Evolutionary conservation across 2,329 filamentous ascomycete genomes (phyloP).

Genomic region (Beauveria sp.): DNA sequence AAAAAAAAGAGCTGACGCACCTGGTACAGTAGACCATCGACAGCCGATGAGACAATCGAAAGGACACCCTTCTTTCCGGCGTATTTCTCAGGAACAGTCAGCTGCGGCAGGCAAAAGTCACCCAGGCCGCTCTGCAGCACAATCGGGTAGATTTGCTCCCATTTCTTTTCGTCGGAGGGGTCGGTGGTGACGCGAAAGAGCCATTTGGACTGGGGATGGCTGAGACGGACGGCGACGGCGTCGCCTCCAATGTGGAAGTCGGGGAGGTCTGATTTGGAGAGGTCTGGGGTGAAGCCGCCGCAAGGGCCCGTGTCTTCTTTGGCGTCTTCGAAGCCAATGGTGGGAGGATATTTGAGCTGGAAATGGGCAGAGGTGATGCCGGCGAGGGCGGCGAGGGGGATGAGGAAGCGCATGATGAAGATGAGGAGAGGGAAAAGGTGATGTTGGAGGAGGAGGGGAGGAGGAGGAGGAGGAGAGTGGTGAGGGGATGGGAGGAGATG

Average conservation of each 20-base stretch:
- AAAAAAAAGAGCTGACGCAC: slow-evolving; percentile 25
- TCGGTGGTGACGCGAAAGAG: slow-evolving; percentile 52
- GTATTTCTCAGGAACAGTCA: slow-evolving; percentile 42
- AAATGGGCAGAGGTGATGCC: slow-evolving; percentile 45
- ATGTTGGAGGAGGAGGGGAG: background rate
- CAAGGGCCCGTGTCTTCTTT: slow-evolving; percentile 40
- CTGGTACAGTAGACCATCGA: slow-evolving; percentile 50
- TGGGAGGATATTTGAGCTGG: slow-evolving; percentile 38
- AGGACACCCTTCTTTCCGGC: slow-evolving; percentile 49
- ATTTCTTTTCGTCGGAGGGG: slow-evolving; percentile 29
- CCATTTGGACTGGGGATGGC: slow-evolving; percentile 47
- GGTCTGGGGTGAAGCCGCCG: slow-evolving; percentile 43
- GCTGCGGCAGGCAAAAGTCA: slow-evolving; percentile 41
- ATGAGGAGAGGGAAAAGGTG: no score
- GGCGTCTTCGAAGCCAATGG: slow-evolving; percentile 41
- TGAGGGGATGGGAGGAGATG: background rate
- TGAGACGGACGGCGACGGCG: slow-evolving; percentile 37
- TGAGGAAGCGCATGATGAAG: slow-evolving; percentile 29
- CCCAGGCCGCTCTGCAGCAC: slow-evolving; percentile 48
- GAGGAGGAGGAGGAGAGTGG: background rate
- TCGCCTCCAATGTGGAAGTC: slow-evolving; percentile 53
- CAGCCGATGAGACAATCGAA: slow-evolving; percentile 40
- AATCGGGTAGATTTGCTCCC: slow-evolving; percentile 48
- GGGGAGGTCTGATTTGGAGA: slow-evolving; percentile 36
- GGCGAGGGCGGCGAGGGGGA: slow-evolving; percentile 31